Conservation (phyloP, 1,139 yeast species). For the Protomyces macrosporus region DNA sequence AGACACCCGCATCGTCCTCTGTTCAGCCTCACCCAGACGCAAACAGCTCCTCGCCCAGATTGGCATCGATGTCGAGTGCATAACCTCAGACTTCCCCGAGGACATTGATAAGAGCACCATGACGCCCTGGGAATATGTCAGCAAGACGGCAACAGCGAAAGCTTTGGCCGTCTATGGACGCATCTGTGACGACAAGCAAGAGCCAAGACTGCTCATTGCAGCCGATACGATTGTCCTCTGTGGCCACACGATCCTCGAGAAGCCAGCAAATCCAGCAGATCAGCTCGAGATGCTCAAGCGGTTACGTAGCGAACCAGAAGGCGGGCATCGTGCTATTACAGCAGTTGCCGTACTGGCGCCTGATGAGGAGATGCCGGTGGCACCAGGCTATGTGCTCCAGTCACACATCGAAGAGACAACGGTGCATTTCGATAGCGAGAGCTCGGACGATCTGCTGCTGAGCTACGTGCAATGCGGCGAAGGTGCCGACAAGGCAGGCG, state of each 20-base stretch:
- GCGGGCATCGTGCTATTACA: constrained; percentile 56
- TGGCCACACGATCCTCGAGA: constrained; percentile 61
- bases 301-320: constrained; percentile 44
- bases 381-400: constrained; percentile 43
- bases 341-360: constrained; percentile 57
- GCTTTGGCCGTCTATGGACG: constrained; percentile 53
- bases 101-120: constrained; percentile 51
- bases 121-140: constrained; percentile 54
- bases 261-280: constrained; percentile 54
- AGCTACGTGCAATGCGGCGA: constrained; percentile 66
- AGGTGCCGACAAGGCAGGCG: constrained; percentile 84
- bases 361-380: constrained; percentile 39
- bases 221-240: constrained; percentile 85
- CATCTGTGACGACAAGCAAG: constrained; percentile 38
- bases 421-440: constrained; percentile 46
- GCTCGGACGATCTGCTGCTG: constrained; percentile 52
- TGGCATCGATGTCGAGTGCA: constrained; percentile 52
- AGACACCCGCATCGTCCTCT: constrained; percentile 50
- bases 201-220: constrained; percentile 51
- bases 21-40: constrained; percentile 81
- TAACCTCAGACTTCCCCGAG: constrained; percentile 66
- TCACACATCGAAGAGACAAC: constrained; percentile 46
- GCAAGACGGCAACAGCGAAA: constrained; percentile 63
- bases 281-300: constrained; percentile 49
- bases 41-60: constrained; percentile 60